A percentile compares a stretch with the other conserved stretches of the same genome.
phyloP scores from a whole-genome alignment of 2,329 filamentous ascomycete species.

The Trichoderma brevicompactum region DNA sequence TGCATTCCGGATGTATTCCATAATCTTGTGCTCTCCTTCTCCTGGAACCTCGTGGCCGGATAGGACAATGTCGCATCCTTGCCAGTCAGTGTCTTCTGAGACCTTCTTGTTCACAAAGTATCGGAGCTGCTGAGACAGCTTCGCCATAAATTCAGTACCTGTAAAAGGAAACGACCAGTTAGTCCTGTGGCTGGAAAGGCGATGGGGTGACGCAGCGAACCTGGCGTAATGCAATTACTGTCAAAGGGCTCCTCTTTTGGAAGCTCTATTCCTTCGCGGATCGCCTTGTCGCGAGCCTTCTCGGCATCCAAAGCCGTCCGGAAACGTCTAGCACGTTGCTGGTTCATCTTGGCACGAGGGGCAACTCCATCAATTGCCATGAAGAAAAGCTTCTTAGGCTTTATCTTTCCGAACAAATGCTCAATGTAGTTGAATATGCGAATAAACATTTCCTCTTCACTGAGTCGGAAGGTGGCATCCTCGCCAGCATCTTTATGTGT shows the following conservation, averaged over 20 bases:
- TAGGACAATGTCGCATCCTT: conserved; percentile 92
- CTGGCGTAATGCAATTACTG: conserved; percentile 98
- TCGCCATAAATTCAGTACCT: conserved; percentile 95
- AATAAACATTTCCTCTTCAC: conserved; percentile 99
- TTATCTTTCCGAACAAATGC: conserved; percentile 97
- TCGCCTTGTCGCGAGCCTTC: conserved; percentile 86
- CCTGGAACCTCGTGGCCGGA: conserved; percentile 98
- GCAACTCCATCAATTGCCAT: conserved; percentile 99
- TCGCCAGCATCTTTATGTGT: conserved; percentile 92
- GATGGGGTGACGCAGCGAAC: conserved; percentile 40
- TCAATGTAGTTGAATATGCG: conserved; percentile 99
- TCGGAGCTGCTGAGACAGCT: conserved; percentile 88
- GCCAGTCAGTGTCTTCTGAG: conserved; percentile 95
- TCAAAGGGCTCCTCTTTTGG: conserved; percentile 96
- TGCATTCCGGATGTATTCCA: conserved; percentile 98
- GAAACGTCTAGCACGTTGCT: conserved; percentile 94
- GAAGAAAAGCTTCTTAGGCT: conserved; percentile 97
- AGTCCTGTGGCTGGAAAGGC: background rate
- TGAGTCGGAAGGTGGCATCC: conserved; percentile 87
- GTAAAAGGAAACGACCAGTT: background rate
- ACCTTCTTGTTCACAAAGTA: conserved; percentile 99
- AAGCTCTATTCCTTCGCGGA: conserved; percentile 85
- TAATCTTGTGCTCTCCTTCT: conserved; percentile 99
- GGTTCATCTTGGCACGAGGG: conserved; percentile 98
- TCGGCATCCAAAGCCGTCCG: conserved; percentile 92